Base-by-base conservation (phyloP, 176 grass and related monocot genomes). In the Oryza rufipogon region DNA sequence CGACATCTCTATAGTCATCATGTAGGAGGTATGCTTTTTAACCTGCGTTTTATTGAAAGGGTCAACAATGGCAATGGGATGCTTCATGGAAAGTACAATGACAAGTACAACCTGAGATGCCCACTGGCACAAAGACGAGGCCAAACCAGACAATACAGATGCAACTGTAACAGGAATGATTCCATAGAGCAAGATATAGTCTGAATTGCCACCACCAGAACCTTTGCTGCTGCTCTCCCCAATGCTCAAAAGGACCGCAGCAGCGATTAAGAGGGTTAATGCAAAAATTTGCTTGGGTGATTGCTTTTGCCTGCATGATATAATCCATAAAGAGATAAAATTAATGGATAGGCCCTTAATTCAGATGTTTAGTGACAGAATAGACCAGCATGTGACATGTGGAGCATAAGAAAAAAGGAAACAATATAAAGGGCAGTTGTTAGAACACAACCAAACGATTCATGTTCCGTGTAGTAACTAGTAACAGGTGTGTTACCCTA, bases 1-100 rank as follows among this genome's bases (percentile, higher is more conserved):
- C 66, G 96, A 98, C 96, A 98, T 98, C 83, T 98, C 96, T 9
- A 98, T 85, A n/a, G 96, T 98, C 93, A 98, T 98, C 79, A 98
- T 73, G 44, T 98, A 98, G 10, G 96, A 98, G 8, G 96, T 95
- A 87, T 95, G 93, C n/a, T 93, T 98, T 87, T 95, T 95, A 80
- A 98, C 96, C 96, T 98, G 85, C n/a, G 72, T 63, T 60, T 73
- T 70, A 46, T 75, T 84, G 71, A 81, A 87, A 47, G 34, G 85
- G 67, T 86, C 79, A 89, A 49, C 26, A 64, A 9, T 44, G 42
- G 10, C 33, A 68, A 92, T 45, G 8, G 84, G 58, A 3, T 70
- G 44, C 20, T 44, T 63, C 78, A 54, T 85, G 52, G 51, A 87
- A 90, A 87, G 77, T 65, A 82, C 41, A n/a, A 88, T 47, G 71